These are phyloP conservation scores for Solanum piurae DNA, from an alignment of 257 asterid species.

Conservation along the genomic window DNA sequence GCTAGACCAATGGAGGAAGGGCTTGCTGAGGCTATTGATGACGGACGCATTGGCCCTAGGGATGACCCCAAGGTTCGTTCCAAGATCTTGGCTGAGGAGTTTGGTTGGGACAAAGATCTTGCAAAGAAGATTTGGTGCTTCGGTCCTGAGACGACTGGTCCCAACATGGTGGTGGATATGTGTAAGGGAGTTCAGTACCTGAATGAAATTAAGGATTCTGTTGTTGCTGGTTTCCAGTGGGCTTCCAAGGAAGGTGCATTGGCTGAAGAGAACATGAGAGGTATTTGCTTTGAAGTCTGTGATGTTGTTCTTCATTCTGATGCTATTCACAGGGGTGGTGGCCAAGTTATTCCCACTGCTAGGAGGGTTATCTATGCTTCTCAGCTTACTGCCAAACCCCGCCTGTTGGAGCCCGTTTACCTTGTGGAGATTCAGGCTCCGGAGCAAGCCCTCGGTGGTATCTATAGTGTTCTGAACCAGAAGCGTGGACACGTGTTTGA, in stretches of 20 bases:
- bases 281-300: constrained; percentile 38
- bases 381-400: constrained; percentile 31
- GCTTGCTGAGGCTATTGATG: constrained; percentile 35
- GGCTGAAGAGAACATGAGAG: constrained; percentile 37
- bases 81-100: constrained; percentile 29
- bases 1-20: constrained; percentile 38
- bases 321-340: constrained; percentile 42
- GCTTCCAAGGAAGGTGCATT: constrained; percentile 40
- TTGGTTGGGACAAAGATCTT: constrained; percentile 44
- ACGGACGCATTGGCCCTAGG: constrained; percentile 37
- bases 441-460: constrained; percentile 29
- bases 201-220: constrained; percentile 41
- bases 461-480: constrained; percentile 35
- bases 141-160: constrained; percentile 43
- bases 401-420: constrained; percentile 30
- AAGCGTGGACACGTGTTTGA: constrained; percentile 40
- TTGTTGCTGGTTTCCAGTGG: constrained; percentile 44
- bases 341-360: constrained; percentile 37
- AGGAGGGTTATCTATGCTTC: constrained; percentile 35
- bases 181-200: constrained; percentile 40
- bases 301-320: constrained; percentile 33
- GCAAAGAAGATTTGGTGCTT: constrained; percentile 46
- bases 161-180: constrained; percentile 40
- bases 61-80: constrained; percentile 27
- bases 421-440: constrained; percentile 35